Evolutionary conservation across 2,329 filamentous ascomycete species (phyloP).

Genomic region (Chrysoporthe puriensis): DNA sequence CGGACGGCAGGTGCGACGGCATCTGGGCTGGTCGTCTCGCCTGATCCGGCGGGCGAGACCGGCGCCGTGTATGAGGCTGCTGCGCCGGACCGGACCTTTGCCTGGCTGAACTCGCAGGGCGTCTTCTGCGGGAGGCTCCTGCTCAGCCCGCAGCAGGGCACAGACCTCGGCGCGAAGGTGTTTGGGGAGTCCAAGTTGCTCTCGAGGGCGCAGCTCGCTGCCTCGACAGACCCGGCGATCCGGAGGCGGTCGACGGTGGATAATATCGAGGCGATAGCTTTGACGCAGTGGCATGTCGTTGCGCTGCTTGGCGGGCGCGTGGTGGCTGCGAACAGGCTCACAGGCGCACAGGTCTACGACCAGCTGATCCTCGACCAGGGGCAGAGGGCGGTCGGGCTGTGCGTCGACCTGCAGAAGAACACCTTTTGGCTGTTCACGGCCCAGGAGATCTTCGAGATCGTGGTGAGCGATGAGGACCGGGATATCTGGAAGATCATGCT

Average conservation of each 20-base stretch:
- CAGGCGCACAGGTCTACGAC: constrained; percentile 83
- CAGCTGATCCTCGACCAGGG: constrained; percentile 81
- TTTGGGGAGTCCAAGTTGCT: constrained; percentile 81
- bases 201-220: constrained; percentile 68
- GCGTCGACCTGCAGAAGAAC: constrained; percentile 90
- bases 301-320: constrained; percentile 81
- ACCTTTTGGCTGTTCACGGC: constrained; percentile 97
- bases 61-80: constrained; percentile 56
- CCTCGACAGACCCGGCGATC: constrained; percentile 66
- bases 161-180: constrained; percentile 72
- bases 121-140: constrained; percentile 84
- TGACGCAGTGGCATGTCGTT: constrained; percentile 94
- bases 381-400: constrained; percentile 79
- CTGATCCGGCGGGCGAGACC: constrained; percentile 64
- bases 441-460: constrained; percentile 90
- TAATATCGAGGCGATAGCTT: constrained; percentile 74
- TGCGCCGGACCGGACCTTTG: constrained; percentile 73
- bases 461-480: constrained; percentile 85
- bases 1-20: constrained; percentile 57
- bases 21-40: constrained; percentile 75
- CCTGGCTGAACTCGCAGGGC: constrained; percentile 87
- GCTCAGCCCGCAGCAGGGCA: constrained; percentile 51
- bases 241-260: constrained; percentile 71
- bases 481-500: constrained; percentile 96
- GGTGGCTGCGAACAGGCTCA: constrained; percentile 84